Conservation (phyloP, 148 eudicot genomes). For the Suaeda aralocaspica region DNA sequence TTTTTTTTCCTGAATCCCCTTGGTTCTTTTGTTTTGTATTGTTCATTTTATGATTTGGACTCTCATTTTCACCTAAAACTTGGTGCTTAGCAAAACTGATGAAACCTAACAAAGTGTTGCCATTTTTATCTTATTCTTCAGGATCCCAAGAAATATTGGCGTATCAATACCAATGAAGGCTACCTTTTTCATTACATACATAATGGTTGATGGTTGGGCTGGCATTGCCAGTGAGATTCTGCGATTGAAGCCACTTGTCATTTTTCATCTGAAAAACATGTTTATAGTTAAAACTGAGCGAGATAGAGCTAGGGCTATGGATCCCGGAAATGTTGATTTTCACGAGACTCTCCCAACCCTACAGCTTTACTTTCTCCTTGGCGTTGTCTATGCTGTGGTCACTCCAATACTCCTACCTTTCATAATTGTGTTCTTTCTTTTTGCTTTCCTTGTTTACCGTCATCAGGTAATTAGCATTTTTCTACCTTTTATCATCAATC, state of each 20-base stretch:
- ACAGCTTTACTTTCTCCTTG: constrained; percentile 86
- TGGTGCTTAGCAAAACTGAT: background rate
- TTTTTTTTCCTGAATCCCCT: constrained; percentile 15
- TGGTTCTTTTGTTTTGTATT: background rate
- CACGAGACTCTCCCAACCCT: constrained; percentile 74
- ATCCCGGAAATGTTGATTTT: constrained; percentile 81
- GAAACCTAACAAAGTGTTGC: background rate
- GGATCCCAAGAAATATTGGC: constrained; percentile 81
- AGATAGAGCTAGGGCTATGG: constrained; percentile 83
- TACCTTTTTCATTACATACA: constrained; percentile 92
- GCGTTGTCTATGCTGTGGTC: constrained; percentile 87
- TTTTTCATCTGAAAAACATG: constrained; percentile 87
- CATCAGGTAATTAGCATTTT: constrained; percentile 57
- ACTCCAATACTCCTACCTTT: constrained; percentile 91
- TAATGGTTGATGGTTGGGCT: constrained; percentile 99
- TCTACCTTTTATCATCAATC: background rate
- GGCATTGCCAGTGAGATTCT: constrained; percentile 90
- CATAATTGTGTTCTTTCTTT: constrained; percentile 75
- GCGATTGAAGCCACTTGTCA: constrained; percentile 69
- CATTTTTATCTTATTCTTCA: constrained; percentile 28
- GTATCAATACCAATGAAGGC: constrained; percentile 97
- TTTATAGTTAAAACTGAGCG: constrained; percentile 92
- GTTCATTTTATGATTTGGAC: background rate
- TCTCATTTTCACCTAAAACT: background rate
- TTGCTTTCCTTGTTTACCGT: constrained; percentile 87